Percentiles rank a stretch among this genome's conserved stretches.
Evolutionary conservation across 2,329 filamentous ascomycete species (phyloP).

Genomic region (Fusarium graminum): DNA sequence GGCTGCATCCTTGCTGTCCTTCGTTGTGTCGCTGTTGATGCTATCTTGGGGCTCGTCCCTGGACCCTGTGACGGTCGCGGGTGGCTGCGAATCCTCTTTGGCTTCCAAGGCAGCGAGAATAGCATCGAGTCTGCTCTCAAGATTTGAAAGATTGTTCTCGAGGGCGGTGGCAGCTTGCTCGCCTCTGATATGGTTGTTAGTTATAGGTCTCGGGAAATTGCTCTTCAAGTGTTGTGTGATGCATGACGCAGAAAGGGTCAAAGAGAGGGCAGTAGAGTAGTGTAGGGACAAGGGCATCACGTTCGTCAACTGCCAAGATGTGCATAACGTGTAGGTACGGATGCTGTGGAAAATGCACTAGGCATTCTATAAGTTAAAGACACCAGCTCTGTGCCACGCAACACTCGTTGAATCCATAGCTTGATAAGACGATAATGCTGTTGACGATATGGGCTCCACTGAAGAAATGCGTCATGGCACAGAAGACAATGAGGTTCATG

Average conservation of each 20-base stretch:
- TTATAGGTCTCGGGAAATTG: slow-evolving; percentile 7
- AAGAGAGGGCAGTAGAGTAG: background rate
- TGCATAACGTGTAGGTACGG: no score
- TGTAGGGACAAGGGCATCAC: background rate
- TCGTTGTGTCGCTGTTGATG: slow-evolving; percentile 10
- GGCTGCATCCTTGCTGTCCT: slow-evolving; percentile 15
- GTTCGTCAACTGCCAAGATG: slow-evolving; percentile 1
- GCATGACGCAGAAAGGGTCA: background rate
- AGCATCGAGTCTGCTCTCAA: slow-evolving; percentile 68
- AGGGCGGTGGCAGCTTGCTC: slow-evolving; percentile 67
- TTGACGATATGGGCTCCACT: slow-evolving; percentile 3
- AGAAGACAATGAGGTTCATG: slow-evolving; percentile 1
- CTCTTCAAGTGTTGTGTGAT: slow-evolving; percentile 1
- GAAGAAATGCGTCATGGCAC: background rate
- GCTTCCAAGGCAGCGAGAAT: slow-evolving; percentile 64
- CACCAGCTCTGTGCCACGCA: background rate
- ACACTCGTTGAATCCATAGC: background rate
- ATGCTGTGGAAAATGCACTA: background rate
- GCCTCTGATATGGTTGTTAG: slow-evolving; percentile 57
- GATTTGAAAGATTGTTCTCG: slow-evolving; percentile 64
- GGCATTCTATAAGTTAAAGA: slow-evolving; percentile 1
- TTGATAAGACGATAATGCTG: background rate
- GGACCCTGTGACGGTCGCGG: slow-evolving; percentile 3
- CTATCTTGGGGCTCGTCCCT: slow-evolving; percentile 8
- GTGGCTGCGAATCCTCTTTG: slow-evolving; percentile 18